Conservation (phyloP, 2,329 filamentous ascomycete genomes). For the Aspergillus sp. region DNA sequence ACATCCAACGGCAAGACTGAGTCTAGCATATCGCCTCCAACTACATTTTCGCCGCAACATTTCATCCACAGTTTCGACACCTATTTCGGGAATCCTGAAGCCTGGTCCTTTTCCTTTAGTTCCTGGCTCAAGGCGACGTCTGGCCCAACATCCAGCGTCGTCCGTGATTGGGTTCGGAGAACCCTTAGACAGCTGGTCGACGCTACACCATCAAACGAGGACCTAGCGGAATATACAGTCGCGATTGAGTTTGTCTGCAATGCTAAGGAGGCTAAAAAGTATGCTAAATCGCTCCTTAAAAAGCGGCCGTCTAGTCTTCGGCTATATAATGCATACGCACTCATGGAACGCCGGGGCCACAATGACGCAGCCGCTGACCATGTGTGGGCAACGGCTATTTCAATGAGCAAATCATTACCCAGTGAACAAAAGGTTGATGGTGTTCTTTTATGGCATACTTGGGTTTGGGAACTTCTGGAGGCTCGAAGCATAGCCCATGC, state of each 20-base stretch:
- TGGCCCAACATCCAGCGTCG: conserved; percentile 34
- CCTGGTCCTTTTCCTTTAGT: conserved; percentile 49
- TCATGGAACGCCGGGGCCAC: conserved; percentile 64
- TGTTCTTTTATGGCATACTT: conserved; percentile 58
- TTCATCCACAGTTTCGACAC: conserved; percentile 51
- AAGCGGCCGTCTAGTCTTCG: conserved; percentile 61
- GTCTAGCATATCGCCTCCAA: conserved; percentile 21
- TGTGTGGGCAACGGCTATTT: conserved; percentile 68
- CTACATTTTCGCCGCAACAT: conserved; percentile 38
- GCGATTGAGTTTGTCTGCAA: conserved; percentile 64
- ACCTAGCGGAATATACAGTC: conserved; percentile 68
- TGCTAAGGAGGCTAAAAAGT: conserved; percentile 60
- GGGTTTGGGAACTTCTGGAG: conserved; percentile 67
- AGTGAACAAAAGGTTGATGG: conserved; percentile 35
- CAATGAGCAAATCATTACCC: conserved; percentile 50
- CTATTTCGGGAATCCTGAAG: conserved; percentile 50
- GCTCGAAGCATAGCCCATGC: conserved; percentile 37
- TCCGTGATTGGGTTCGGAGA: conserved; percentile 51
- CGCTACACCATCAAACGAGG: conserved; percentile 43
- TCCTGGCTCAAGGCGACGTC: conserved; percentile 29
- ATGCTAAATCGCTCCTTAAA: conserved; percentile 73
- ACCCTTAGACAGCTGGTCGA: conserved; percentile 60
- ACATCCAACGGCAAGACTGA: conserved; percentile 7
- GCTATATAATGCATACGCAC: conserved; percentile 77
- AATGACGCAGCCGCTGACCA: conserved; percentile 60